Percentiles rank a stretch among this genome's conserved stretches.
Conservation (phyloP, 352 stramenopile genomes). For the Lagenidium giganteum region DNA sequence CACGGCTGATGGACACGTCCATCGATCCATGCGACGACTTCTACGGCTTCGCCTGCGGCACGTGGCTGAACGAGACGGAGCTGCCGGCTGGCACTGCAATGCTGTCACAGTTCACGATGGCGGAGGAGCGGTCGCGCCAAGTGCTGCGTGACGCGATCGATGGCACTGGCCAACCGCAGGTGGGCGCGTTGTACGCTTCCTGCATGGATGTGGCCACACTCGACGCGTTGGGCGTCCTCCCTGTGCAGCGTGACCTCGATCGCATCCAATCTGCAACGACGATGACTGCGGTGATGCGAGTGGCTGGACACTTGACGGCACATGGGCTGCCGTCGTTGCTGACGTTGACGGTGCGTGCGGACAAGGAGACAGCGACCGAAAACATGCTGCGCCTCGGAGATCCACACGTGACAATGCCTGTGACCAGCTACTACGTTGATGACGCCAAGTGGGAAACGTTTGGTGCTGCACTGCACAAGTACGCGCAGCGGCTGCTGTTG, state of each 20-base stretch:
- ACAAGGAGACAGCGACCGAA: constrained; percentile 63
- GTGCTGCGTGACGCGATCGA: too few species aligned
- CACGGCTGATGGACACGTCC: constrained; percentile 14
- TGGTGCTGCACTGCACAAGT: constrained; percentile 25
- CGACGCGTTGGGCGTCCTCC: constrained; percentile 4
- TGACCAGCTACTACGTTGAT: constrained; percentile 90
- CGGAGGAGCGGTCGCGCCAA: constrained; percentile 19
- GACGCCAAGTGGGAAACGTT: constrained; percentile 21
- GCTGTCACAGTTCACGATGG: constrained; percentile 20
- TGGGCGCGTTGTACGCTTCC: constrained; percentile 3
- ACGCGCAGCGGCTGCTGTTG: constrained; percentile 28
- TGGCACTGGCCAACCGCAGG: too few species aligned
- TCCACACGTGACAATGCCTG: constrained; percentile 66
- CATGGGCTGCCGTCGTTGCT: constrained; percentile 64
- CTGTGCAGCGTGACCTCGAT: constrained; percentile 2
- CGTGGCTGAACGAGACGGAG: constrained; percentile 26
- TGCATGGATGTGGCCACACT: constrained; percentile 3
- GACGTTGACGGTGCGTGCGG: constrained; percentile 32
- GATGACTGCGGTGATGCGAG: constrained; percentile 10
- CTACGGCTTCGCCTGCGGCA: constrained; percentile 24
- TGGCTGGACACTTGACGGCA: constrained; percentile 16
- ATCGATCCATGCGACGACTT: constrained; percentile 27
- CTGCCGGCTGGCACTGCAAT: too few species aligned
- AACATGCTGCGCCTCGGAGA: constrained; percentile 69
- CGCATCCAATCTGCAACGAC: background rate